Evolutionary conservation across 2,329 filamentous ascomycete genomes (phyloP).

Genomic region (Tolypocladium paradoxum): DNA sequence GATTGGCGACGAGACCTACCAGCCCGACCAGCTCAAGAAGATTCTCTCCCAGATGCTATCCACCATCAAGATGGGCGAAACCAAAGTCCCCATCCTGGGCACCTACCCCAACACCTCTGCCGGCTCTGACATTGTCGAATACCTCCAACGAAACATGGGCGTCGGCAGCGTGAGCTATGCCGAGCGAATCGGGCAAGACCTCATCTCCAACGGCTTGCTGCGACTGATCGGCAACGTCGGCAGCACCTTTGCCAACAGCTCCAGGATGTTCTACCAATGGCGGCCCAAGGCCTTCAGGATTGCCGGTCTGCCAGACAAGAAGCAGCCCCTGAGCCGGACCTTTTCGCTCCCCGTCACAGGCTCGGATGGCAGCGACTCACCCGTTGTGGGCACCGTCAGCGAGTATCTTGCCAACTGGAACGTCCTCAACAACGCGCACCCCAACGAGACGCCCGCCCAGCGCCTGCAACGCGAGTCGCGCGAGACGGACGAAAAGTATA

Average conservation of each 20-base stretch:
- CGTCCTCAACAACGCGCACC: constrained; percentile 67
- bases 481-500: constrained; percentile 91
- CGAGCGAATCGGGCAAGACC: constrained; percentile 88
- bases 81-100: constrained; percentile 90
- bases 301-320: constrained; percentile 82
- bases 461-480: constrained; percentile 78
- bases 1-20: constrained; percentile 80
- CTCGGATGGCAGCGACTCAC: constrained; percentile 53
- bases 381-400: constrained; percentile 69
- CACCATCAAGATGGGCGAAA: constrained; percentile 76
- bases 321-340: constrained; percentile 58
- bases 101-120: constrained; percentile 89
- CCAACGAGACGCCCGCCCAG: constrained; percentile 87
- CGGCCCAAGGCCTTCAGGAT: constrained; percentile 82
- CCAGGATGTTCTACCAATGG: constrained; percentile 97
- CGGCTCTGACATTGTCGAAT: constrained; percentile 90
- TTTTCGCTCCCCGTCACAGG: constrained; percentile 59
- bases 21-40: constrained; percentile 80
- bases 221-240: constrained; percentile 89
- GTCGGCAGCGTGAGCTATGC: constrained; percentile 80
- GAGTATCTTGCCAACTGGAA: constrained; percentile 93
- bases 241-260: constrained; percentile 93
- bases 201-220: constrained; percentile 76
- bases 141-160: constrained; percentile 79
- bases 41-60: constrained; percentile 78